Evolutionary conservation across 805 yeast genomes (phyloP).

Genomic region (Myxozyma lipomycoides): DNA sequence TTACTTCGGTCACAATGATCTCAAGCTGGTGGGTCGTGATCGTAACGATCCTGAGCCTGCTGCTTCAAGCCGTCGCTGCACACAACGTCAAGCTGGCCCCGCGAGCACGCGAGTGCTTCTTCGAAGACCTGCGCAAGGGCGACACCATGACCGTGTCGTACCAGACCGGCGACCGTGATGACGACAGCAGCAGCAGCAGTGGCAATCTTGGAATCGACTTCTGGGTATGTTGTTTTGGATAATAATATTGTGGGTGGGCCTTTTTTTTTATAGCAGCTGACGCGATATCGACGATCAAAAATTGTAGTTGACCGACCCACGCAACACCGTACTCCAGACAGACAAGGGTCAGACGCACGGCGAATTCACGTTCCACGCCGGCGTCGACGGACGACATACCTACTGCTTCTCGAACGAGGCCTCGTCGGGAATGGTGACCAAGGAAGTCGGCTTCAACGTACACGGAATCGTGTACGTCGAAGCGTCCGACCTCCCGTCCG

Average conservation of each 20-base stretch:
- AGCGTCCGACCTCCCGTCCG: conserved; percentile 38
- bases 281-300: too few species aligned
- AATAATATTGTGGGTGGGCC: not conserved
- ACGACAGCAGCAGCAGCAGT: conserved; percentile 21
- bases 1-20: too few species aligned
- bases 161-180: conserved; percentile 89
- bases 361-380: conserved; percentile 64
- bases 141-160: conserved; percentile 84
- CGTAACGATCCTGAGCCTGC: too few species aligned
- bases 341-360: conserved; percentile 67
- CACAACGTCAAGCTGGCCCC: conserved; percentile 29
- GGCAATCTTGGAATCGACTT: conserved; percentile 28
- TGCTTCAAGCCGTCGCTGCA: conserved; percentile 9
- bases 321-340: conserved; percentile 50
- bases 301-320: conserved; percentile 49
- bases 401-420: conserved; percentile 92
- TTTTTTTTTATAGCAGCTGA: too few species aligned
- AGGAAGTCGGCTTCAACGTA: conserved; percentile 91
- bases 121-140: conserved; percentile 71
- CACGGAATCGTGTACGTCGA: conserved; percentile 89
- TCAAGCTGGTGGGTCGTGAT: too few species aligned
- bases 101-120: conserved; percentile 57
- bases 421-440: conserved; percentile 56
- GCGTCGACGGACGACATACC: conserved; percentile 65
- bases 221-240: conserved; percentile 20